Base-by-base conservation (phyloP, 1,284 basidiomycete genomes). In the Cutaneotrichosporon daszewskae region DNA sequence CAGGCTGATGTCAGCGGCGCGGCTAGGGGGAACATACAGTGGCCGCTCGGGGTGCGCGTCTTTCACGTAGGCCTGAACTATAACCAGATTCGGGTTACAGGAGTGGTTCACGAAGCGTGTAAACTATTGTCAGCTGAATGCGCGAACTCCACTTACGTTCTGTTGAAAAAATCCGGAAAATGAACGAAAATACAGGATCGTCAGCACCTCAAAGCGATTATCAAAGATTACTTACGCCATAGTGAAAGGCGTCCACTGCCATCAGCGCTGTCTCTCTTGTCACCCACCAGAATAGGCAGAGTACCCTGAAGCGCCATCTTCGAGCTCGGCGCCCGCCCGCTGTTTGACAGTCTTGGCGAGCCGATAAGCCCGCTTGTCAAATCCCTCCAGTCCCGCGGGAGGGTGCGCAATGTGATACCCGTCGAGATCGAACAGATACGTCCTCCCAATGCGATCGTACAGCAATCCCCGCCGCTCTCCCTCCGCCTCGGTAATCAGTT, bases 361-460 rank as follows among this genome's bases (percentile, higher is more conserved):
- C 33, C 37, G 49, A 2, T 64, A 60, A 10, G 55, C 40, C 14
- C 63, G 51, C 2, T 56, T 55, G 43, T 72, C 69, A 16, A 72
- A 47, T 3, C 44, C 29, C n/a, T 51, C 51, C 13, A 72, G 45
- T 1, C 66, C 64, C 4, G 41, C 32, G 12, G 69, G 69, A 1
- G 68, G 72, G 38, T 59, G 72, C 66, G 43, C 55, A 50, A 90
- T 70, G 57, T 85, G 76, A 53, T 79, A 83, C 52, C 82, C 84
- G 57, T 92, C 88, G 17, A 89, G 58, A 51, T 87, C 81, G 55
- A 92, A 86, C 2, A 92, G 74, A 58, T 95, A 95, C 54, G 89
- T 92, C 36, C 83, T 74, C 3, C 84, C 85, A 39, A 81, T 79
- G 41, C 77, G 72, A 58, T 87, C 80, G 61, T 95, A 95, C 14